A percentile compares a stretch with the other conserved stretches of the same genome.
These are phyloP conservation scores for Geranomyces michiganensis DNA, from an alignment of 192 early-diverging fungal genomes.

Conservation along the genomic window DNA sequence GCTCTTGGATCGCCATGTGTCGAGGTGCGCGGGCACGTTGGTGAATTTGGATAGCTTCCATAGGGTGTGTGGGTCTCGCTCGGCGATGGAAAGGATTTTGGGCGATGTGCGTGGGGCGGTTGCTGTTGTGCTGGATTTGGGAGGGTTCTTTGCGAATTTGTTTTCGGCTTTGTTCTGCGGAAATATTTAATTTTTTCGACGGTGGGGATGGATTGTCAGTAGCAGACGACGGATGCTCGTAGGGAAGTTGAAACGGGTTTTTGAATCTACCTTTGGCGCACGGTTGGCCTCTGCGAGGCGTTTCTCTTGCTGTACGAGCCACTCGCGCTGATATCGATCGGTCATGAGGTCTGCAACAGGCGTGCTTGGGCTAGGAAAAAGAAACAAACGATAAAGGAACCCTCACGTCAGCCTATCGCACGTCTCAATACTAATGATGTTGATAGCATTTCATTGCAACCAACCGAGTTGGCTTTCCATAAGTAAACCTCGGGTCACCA, in stretches of 20 bases:
- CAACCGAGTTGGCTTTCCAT: slow-evolving; percentile 63
- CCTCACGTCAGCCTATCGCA: neutral
- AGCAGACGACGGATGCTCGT: too few species aligned
- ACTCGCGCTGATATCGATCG: slow-evolving; percentile 58
- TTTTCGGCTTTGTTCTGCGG: too few species aligned
- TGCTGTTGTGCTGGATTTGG: slow-evolving; percentile 1
- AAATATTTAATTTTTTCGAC: too few species aligned
- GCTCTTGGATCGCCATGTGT: slow-evolving; percentile 17
- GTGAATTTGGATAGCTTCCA: slow-evolving; percentile 60
- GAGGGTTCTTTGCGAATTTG: neutral
- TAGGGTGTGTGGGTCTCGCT: slow-evolving; percentile 46
- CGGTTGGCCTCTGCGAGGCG: slow-evolving; percentile 25
- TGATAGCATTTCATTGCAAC: neutral
- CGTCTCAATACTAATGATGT: neutral
- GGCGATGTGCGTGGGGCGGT: neutral
- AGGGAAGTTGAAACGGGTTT: neutral
- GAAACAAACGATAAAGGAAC: neutral
- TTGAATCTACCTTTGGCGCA: slow-evolving; percentile 15
- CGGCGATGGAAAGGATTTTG: slow-evolving; percentile 18
- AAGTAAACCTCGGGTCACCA: slow-evolving; percentile 50
- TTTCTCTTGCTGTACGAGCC: slow-evolving; percentile 42
- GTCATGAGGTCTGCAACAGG: slow-evolving; percentile 61
- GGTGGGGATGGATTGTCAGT: too few species aligned
- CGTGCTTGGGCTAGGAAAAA: slow-evolving; percentile 50
- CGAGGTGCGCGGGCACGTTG: slow-evolving; percentile 42